Conservation (phyloP, 345 rosid genomes). For the Turritis glabra region DNA sequence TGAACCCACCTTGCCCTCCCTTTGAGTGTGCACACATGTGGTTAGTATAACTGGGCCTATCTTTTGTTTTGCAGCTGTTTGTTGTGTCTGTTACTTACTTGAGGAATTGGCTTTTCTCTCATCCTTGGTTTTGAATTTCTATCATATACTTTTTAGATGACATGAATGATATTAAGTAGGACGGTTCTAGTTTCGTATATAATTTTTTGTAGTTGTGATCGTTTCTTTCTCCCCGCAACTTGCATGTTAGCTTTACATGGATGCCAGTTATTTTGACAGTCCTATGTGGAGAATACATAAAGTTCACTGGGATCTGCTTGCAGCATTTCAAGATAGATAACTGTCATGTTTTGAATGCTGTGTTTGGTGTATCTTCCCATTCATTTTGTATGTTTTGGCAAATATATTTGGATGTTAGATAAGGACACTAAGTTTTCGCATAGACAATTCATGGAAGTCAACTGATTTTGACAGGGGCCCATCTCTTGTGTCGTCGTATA, state of each 20-base stretch:
- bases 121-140: slow-evolving; percentile 19
- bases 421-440: slow-evolving; percentile 4
- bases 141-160: slow-evolving; percentile 11
- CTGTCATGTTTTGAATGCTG: not conserved
- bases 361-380: not conserved
- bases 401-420: not conserved
- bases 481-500: slow-evolving; percentile 77
- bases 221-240: slow-evolving; percentile 2
- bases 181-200: slow-evolving; percentile 1
- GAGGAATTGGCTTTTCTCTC: slow-evolving; percentile 8
- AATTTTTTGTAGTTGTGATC: not conserved
- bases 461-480: slow-evolving; percentile 76
- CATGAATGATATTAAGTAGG: slow-evolving; percentile 8
- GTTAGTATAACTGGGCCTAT: slow-evolving; percentile 46
- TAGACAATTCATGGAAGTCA: slow-evolving; percentile 17
- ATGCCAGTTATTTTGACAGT: not conserved
- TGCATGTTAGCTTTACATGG: not conserved
- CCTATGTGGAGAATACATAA: not conserved
- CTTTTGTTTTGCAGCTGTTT: slow-evolving; percentile 26
- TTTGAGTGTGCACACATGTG: slow-evolving; percentile 99
- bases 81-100: slow-evolving; percentile 15
- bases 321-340: not conserved
- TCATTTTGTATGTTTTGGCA: not conserved
- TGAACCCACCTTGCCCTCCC: slow-evolving; percentile 96
- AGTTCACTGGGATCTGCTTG: not conserved